phyloP scores from a whole-genome alignment of 2,329 filamentous ascomycete species.

The Paecilomyces variotii region DNA sequence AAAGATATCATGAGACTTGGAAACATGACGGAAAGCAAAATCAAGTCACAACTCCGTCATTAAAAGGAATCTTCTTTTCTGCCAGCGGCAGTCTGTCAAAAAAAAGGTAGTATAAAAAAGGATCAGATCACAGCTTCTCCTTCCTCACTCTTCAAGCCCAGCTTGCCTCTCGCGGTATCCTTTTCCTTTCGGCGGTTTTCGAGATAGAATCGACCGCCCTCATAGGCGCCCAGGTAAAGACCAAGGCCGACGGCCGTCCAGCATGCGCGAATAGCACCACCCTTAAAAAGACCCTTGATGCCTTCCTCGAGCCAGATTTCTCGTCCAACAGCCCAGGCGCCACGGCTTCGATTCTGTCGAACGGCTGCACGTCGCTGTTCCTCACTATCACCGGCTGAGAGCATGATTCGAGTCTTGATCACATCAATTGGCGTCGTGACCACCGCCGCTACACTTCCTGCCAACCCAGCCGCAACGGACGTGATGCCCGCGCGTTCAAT shows the following conservation, averaged over 20 bases:
- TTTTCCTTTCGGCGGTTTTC: slow-evolving; percentile 23
- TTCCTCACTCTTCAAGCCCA: slow-evolving; percentile 1
- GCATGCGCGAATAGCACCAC: slow-evolving; percentile 60
- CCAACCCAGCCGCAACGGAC: slow-evolving; percentile 62
- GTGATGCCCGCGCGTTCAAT: slow-evolving; percentile 64
- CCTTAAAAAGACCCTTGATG: slow-evolving; percentile 63
- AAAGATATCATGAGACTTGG: not conserved
- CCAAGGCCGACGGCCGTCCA: slow-evolving; percentile 82
- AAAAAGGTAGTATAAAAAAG: not conserved
- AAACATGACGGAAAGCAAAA: not conserved
- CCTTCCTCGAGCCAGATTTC: slow-evolving; percentile 62
- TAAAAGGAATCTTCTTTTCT: not conserved
- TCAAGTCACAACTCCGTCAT: not conserved
- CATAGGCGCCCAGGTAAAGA: slow-evolving; percentile 79
- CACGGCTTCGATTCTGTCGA: not conserved
- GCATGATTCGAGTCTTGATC: slow-evolving; percentile 84
- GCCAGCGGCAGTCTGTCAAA: not conserved
- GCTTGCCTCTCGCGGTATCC: slow-evolving; percentile 3
- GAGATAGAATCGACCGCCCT: slow-evolving; percentile 62
- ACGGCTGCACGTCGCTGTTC: slow-evolving; percentile 5
- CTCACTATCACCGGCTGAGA: slow-evolving; percentile 46
- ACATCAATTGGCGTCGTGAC: slow-evolving; percentile 87
- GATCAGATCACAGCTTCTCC: slow-evolving; percentile 3
- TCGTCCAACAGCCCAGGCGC: slow-evolving; percentile 52
- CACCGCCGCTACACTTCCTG: slow-evolving; percentile 66